These are phyloP conservation scores for Petunia hybrid DNA, from an alignment of 305 asterid genomes.

Conservation along the genomic window DNA sequence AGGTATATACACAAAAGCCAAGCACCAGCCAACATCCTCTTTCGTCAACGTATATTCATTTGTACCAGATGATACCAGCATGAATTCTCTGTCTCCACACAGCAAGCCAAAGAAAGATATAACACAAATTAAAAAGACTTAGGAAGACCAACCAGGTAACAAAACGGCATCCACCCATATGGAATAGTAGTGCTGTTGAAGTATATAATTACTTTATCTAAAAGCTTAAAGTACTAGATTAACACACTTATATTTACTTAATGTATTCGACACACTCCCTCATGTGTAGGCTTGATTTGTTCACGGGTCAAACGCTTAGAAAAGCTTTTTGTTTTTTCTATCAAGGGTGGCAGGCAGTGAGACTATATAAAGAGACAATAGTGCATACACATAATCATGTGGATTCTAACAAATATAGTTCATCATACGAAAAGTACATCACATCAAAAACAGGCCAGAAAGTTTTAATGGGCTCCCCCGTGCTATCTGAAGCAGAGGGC, in stretches of 20 bases:
- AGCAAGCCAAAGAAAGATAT: slow-evolving; percentile 30
- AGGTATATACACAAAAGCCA: slow-evolving; percentile 83
- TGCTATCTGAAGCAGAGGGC: no score
- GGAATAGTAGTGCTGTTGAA: not conserved
- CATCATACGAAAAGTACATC: slow-evolving; percentile 13
- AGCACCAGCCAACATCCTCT: slow-evolving; percentile 77
- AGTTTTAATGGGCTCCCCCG: not conserved
- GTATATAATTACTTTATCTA: slow-evolving; percentile 1
- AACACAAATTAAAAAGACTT: slow-evolving; percentile 30
- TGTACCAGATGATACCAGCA: slow-evolving; percentile 73
- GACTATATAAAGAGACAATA: slow-evolving; percentile 3
- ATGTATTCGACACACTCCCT: not conserved
- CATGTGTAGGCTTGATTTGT: slow-evolving; percentile 3
- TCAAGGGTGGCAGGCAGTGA: slow-evolving; percentile 6
- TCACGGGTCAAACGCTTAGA: not conserved
- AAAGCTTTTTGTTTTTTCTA: not conserved
- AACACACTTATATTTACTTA: slow-evolving; percentile 10
- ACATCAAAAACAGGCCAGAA: slow-evolving; percentile 12
- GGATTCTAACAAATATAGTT: slow-evolving; percentile 21
- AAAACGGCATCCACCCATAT: not conserved
- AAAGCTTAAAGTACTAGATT: slow-evolving; percentile 18
- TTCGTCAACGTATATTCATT: slow-evolving; percentile 77
- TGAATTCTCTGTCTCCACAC: slow-evolving; percentile 62
- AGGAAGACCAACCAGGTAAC: slow-evolving; percentile 25
- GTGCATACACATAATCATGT: not conserved